phyloP scores from a whole-genome alignment of 2,329 filamentous ascomycete genomes.

The Stemphylium lycopersici region DNA sequence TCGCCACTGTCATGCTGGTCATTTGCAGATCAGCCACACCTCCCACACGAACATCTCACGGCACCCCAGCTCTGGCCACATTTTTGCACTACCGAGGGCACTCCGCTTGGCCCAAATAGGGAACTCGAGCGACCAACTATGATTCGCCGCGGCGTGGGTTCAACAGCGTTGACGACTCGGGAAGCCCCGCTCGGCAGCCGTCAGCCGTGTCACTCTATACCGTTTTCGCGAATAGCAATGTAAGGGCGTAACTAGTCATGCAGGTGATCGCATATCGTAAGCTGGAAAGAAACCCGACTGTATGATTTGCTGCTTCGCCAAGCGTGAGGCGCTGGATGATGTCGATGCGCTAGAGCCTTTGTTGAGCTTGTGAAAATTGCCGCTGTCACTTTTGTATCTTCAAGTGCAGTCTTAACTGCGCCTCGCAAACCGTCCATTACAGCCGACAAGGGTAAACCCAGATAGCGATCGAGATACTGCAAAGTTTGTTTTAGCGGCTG shows the following conservation, averaged over 20 bases:
- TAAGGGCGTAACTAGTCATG: conserved; percentile 26
- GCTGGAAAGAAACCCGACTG: conserved; percentile 4
- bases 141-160: conserved; percentile 14
- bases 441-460: neutral
- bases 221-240: conserved; percentile 10
- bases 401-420: neutral
- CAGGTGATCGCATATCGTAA: conserved; percentile 28
- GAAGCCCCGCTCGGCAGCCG: conserved; percentile 31
- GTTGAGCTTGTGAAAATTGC: conserved; percentile 1
- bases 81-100: neutral
- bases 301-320: conserved; percentile 15
- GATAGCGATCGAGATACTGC: neutral
- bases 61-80: neutral
- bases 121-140: conserved; percentile 10
- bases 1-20: neutral
- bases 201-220: conserved; percentile 16
- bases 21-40: neutral
- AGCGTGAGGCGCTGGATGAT: conserved; percentile 3
- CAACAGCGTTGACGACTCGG: conserved; percentile 20
- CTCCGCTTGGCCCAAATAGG: conserved; percentile 6
- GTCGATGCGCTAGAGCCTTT: conserved; percentile 5
- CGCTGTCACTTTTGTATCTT: neutral
- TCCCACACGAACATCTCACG: conserved; percentile 3
- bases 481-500: conserved; percentile 12
- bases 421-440: neutral